A percentile compares a stretch with the other conserved stretches of the same genome.
Evolutionary conservation across 2,329 filamentous ascomycete species (phyloP).

Genomic region (Ophiocordyceps camponoti-rufipedis): DNA sequence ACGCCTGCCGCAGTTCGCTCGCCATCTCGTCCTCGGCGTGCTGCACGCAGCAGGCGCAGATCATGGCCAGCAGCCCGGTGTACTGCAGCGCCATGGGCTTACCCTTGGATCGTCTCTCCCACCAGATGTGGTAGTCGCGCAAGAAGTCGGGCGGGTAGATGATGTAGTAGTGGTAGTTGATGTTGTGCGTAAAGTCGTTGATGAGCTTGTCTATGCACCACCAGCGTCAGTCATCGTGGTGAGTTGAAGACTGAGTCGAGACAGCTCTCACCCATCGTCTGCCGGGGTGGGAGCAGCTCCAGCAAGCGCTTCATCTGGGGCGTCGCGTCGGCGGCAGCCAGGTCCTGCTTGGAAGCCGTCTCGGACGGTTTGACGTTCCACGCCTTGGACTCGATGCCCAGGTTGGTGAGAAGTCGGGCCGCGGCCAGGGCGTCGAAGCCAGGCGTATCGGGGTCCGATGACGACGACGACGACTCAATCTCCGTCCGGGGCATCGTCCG

Average conservation of each 20-base stretch:
- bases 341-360: constrained; percentile 5
- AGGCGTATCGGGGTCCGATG: constrained; percentile 1
- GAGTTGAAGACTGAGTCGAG: too few species aligned
- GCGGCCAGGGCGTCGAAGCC: constrained; percentile 7
- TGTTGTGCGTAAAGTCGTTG: constrained; percentile 10
- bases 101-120: constrained; percentile 6
- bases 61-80: constrained; percentile 11
- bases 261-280: constrained; percentile 11
- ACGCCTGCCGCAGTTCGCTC: constrained; percentile 6
- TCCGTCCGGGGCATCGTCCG: background rate
- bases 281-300: constrained; percentile 8
- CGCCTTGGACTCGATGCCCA: constrained; percentile 6
- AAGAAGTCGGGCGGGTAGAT: constrained; percentile 12
- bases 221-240: too few species aligned
- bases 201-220: constrained; percentile 13
- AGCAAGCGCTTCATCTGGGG: constrained; percentile 9
- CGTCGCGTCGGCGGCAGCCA: constrained; percentile 5
- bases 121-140: constrained; percentile 13
- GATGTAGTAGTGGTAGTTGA: constrained; percentile 16
- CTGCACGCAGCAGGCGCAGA: constrained; percentile 12
- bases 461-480: background rate
- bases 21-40: constrained; percentile 8
- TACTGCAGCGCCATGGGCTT: constrained; percentile 10
- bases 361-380: background rate
- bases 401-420: constrained; percentile 6